Evolutionary conservation across 2,329 filamentous ascomycete species (phyloP).

Genomic region (Aspergillus clavatus): DNA sequence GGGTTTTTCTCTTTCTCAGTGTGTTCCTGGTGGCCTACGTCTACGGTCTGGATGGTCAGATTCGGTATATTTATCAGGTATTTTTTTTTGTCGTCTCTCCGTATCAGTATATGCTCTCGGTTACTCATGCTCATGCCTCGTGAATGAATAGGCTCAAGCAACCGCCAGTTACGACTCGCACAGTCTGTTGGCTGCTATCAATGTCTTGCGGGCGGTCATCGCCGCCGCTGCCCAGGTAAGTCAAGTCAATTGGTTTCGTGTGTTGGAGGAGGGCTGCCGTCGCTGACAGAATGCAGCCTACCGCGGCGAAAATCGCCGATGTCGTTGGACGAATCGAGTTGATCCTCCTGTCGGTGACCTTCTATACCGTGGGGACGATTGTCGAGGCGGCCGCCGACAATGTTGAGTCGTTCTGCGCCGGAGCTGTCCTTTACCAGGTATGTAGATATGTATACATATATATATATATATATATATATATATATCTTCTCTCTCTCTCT

Average conservation of each 20-base stretch:
- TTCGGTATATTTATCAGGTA: conserved; percentile 49
- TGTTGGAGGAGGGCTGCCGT: too few relatives aligned
- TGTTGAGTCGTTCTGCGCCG: conserved; percentile 52
- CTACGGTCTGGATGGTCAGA: conserved; percentile 57
- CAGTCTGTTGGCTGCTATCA: conserved; percentile 55
- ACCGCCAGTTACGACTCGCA: conserved; percentile 50
- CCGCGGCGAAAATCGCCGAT: conserved; percentile 59
- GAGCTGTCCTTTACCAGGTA: conserved; percentile 55
- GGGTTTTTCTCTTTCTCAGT: conserved; percentile 54
- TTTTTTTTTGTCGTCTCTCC: not conserved
- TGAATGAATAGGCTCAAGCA: conserved; percentile 49
- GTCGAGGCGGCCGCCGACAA: conserved; percentile 51
- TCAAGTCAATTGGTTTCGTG: too few relatives aligned
- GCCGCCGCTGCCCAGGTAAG: conserved; percentile 52
- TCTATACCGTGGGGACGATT: conserved; percentile 55
- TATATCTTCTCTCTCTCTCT: too few relatives aligned
- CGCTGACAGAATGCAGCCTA: conserved; percentile 39
- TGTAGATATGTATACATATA: too few relatives aligned
- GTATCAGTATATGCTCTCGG: too few relatives aligned
- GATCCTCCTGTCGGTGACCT: conserved; percentile 51
- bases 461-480: too few relatives aligned
- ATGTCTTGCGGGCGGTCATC: conserved; percentile 55
- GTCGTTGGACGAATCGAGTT: conserved; percentile 60
- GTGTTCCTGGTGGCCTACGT: conserved; percentile 61
- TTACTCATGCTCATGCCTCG: too few relatives aligned